These are phyloP conservation scores for Pisolithus sp. DNA, from an alignment of 768 basidiomycete genomes.

Conservation along the genomic window DNA sequence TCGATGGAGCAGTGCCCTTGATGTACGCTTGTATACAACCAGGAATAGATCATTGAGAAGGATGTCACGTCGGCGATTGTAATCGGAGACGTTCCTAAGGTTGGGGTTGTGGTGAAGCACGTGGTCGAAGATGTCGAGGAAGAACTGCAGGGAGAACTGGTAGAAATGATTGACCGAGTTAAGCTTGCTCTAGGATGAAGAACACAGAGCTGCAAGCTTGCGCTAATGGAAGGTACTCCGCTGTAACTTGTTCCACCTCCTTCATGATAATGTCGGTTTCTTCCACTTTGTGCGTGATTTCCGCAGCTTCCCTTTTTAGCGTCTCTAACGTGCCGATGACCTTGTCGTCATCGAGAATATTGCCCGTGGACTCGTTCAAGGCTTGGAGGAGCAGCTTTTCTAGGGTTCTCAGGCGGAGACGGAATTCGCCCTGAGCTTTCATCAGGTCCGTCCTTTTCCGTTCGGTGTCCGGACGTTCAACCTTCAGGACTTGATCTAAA, in stretches of 20 bases:
- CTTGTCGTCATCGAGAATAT: conserved; percentile 97
- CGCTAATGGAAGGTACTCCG: conserved; percentile 89
- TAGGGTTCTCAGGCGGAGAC: conserved; percentile 82
- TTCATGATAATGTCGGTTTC: conserved; percentile 95
- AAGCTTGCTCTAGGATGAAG: conserved; percentile 94
- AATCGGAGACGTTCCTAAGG: conserved; percentile 70
- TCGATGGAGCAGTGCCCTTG: conserved; percentile 80
- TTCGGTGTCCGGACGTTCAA: conserved; percentile 95
- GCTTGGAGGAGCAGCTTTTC: conserved; percentile 92
- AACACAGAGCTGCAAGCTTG: conserved; percentile 95
- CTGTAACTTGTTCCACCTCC: conserved; percentile 93
- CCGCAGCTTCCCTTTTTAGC: conserved; percentile 91
- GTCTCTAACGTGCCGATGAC: conserved; percentile 96
- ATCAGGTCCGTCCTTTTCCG: conserved; percentile 92
- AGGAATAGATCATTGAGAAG: conserved; percentile 86
- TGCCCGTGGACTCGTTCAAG: conserved; percentile 92
- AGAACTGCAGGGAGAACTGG: conserved; percentile 95
- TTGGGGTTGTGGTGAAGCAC: conserved; percentile 90
- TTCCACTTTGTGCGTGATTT: conserved; percentile 91
- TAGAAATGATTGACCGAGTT: conserved; percentile 96
- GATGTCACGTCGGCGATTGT: conserved; percentile 67
- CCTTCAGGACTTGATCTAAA: conserved; percentile 92
- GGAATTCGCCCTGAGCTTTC: conserved; percentile 98
- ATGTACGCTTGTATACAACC: conserved; percentile 80
- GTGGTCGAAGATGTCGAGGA: conserved; percentile 97